Base-by-base conservation (phyloP, 805 yeast genomes). In the Candida quercuum region DNA sequence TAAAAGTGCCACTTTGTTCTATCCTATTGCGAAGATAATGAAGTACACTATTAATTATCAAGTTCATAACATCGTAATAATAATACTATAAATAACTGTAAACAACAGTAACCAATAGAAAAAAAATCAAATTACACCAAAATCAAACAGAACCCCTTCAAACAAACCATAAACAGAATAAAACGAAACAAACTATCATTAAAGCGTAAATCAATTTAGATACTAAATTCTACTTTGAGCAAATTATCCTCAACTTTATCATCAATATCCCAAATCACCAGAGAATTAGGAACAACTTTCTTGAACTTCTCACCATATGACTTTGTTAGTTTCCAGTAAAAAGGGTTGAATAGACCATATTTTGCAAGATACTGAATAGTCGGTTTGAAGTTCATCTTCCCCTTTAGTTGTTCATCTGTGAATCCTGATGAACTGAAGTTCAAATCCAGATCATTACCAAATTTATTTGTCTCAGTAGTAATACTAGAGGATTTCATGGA, bases 201-300 rank as follows among this genome's bases (percentile, higher is more conserved):
- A 21, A 21, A 7, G 7, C 11, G 11, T 8, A 8, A 21, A 11
- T 25, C 10, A 25, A 7, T 25, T 25, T 15, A 12, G n/a, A 14
- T 7, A 14, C 18, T 26, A 6, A 19, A 13, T n/a, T 29, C 19
- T 8, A 29, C 5, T 13, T 42, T 33, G 19, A 42, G 32, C 15
- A 42, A 24, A 25, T 39, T 42, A 4, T 28, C 23, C 3, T 31
- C 37, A 6, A 19, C 13, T 13, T 19, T 31, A 35, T 42, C 45
- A 32, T 42, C 42, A 28, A 42, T 30, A 23, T 42, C 30, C 45
- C 45, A 42, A 21, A 37, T 27, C 7, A 42, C 42, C 8, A 42
- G 16, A n/a, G 36, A 30, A 26, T 36, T 24, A 7, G 45, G 45
- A n/a, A 42, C 40, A 26, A 42, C 25, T 20, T 33, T 31, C 3